phyloP scores from a whole-genome alignment of 345 rosid species.

The Turnera subulata region DNA sequence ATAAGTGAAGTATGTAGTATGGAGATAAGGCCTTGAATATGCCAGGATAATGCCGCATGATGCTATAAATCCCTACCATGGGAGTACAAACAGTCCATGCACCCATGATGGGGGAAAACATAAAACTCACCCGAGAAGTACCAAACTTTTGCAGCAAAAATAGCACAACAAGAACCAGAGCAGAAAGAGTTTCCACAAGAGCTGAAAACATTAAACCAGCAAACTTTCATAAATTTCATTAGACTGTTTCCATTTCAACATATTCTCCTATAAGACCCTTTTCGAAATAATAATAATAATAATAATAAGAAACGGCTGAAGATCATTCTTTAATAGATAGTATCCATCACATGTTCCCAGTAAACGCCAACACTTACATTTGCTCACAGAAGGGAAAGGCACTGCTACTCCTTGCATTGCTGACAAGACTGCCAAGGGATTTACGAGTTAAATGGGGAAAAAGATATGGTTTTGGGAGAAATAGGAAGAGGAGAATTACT shows the following conservation, averaged over 20 bases:
- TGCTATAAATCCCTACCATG: slow-evolving; percentile 68
- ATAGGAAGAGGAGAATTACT: not conserved
- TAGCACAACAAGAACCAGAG: slow-evolving; percentile 54
- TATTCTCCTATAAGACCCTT: no score
- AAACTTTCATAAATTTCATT: no score
- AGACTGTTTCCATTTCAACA: no score
- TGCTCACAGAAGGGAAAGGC: slow-evolving; percentile 52
- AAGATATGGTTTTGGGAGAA: not conserved
- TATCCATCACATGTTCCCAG: no score
- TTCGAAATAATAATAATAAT: no score
- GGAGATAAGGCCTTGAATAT: slow-evolving; percentile 84
- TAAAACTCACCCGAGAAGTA: slow-evolving; percentile 79
- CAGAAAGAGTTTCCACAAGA: slow-evolving; percentile 69
- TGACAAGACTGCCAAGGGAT: slow-evolving; percentile 46
- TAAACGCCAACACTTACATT: slow-evolving; percentile 38
- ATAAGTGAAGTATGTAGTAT: slow-evolving; percentile 54
- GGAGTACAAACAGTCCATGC: slow-evolving; percentile 83
- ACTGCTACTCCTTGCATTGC: slow-evolving; percentile 65
- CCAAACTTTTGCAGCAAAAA: slow-evolving; percentile 79
- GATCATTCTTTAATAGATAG: no score
- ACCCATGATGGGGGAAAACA: slow-evolving; percentile 79
- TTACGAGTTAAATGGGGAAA: not conserved
- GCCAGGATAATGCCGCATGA: slow-evolving; percentile 56
- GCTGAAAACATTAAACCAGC: slow-evolving; percentile 43
- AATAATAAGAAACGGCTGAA: no score